A percentile compares a stretch with the other conserved stretches of the same genome.
Evolutionary conservation across 2,329 filamentous ascomycete species (phyloP).

Genomic region (Magnaporthales sp.): DNA sequence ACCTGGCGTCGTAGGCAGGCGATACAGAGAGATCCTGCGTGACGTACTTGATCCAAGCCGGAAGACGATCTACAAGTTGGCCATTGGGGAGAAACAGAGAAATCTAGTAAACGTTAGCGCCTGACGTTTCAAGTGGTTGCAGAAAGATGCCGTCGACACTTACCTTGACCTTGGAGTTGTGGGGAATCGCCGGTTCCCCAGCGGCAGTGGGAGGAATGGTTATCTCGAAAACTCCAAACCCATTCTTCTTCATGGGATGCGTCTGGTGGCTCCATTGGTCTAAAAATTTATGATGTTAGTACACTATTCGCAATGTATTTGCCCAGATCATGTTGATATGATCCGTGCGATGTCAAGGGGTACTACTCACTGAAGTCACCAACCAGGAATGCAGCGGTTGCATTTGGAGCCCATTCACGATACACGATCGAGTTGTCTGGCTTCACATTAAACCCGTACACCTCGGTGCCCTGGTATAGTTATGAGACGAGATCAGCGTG

Average conservation of each 20-base stretch:
- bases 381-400: slow-evolving; percentile 72
- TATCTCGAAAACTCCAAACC: slow-evolving; percentile 82
- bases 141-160: slow-evolving; percentile 8
- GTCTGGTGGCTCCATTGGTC: slow-evolving; percentile 80
- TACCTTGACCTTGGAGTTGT: slow-evolving; percentile 96
- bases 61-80: slow-evolving; percentile 77
- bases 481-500: neutral
- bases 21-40: slow-evolving; percentile 88
- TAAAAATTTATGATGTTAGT: slow-evolving; percentile 23
- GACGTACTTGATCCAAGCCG: slow-evolving; percentile 95
- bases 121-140: neutral
- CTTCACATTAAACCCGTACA: slow-evolving; percentile 76
- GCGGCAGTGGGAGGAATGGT: slow-evolving; percentile 58
- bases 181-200: slow-evolving; percentile 71
- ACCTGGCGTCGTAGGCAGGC: slow-evolving; percentile 86
- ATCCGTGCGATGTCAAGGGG: neutral
- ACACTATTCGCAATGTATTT: neutral
- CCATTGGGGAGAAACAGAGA: slow-evolving; percentile 73
- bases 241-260: slow-evolving; percentile 79
- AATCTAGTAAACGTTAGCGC: slow-evolving; percentile 43
- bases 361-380: slow-evolving; percentile 78
- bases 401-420: slow-evolving; percentile 94
- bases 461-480: slow-evolving; percentile 65
- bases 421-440: slow-evolving; percentile 80
- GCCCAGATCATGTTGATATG: neutral